These are phyloP conservation scores for Solanum hybrid DNA, from an alignment of 305 asterid genomes.

Conservation along the genomic window DNA sequence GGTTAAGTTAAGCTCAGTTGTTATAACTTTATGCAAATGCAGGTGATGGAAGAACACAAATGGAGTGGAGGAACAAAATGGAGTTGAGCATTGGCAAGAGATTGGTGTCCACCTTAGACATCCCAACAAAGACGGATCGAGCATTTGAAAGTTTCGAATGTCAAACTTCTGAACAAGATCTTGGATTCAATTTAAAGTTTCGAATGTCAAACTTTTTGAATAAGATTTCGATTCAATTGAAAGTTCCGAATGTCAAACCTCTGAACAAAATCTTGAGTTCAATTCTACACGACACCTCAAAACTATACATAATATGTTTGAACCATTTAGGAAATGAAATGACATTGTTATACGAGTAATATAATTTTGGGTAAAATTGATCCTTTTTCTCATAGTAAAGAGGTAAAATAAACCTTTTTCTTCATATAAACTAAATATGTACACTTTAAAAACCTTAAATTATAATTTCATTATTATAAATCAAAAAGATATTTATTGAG, in stretches of 20 bases:
- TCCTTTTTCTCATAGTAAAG: background rate
- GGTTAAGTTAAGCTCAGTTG: accelerated
- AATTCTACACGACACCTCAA: background rate
- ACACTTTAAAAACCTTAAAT: background rate
- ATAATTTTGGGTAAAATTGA: background rate
- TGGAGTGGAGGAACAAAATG: background rate
- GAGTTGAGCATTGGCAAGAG: background rate
- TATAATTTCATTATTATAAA: background rate
- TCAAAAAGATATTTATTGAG: background rate
- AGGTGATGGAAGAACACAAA: accelerated
- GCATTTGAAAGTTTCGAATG: no score
- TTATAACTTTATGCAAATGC: no score
- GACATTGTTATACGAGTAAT: background rate
- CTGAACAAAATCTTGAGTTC: no score
- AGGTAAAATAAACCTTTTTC: background rate
- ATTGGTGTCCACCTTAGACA: background rate
- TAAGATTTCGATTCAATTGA: no score
- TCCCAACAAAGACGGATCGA: background rate
- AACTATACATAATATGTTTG: no score
- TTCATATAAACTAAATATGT: background rate
- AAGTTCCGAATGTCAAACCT: no score
- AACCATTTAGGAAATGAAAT: background rate
- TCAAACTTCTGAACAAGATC: background rate
- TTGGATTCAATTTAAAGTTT: background rate
- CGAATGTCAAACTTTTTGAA: background rate